Evolutionary conservation across 108 stramenopile genomes (phyloP), one percentile per base, ranked within the genome.

Genomic region (Conticribra weissflogii): DNA sequence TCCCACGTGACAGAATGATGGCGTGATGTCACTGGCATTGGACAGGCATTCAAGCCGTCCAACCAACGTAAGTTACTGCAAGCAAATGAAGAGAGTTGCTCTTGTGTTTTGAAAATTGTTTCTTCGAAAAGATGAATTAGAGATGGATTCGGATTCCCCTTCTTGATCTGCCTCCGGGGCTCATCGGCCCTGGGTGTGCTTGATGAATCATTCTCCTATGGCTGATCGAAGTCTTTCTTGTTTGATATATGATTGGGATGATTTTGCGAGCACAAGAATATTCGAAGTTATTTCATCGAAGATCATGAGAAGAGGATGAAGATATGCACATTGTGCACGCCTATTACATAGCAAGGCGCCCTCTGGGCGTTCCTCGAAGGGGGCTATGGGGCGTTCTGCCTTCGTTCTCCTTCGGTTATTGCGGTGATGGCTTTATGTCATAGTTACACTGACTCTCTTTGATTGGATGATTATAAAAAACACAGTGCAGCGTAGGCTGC

Each of bases 91-190:
- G 22, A n/a, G 0, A 32, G 21, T 46, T 29, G 50, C 3, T 18
- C 27, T 47, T 47, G 30, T 57, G 18, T 68, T n/a, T n/a, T n/a
- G n/a, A n/a, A n/a, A n/a, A n/a, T n/a, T n/a, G n/a, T n/a, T n/a
- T n/a, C n/a, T n/a, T 78, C 68, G 76, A 79, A 58, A 70, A 41
- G 78, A 79, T 63, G 78, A 79, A 45, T 2, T 46, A 41, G 78
- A 79, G 78, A 79, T 76, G 78, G 78, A 79, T 74, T 76, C 78
- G 78, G 78, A 79, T 79, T 79, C 78, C 78, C 78, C 78, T 79
- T 79, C 78, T 79, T 79, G 78, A 79, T 71, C 27, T 58, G 44
- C 68, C 78, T 68, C 56, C 17, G 45, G 57, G 72, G 78, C 57
- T 79, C 60, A 79, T 79, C 78, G 78, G 51, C 78, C 59, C 55